phyloP scores from a whole-genome alignment of 1,284 basidiomycete genomes.

The Fomitopsis pinicola region DNA sequence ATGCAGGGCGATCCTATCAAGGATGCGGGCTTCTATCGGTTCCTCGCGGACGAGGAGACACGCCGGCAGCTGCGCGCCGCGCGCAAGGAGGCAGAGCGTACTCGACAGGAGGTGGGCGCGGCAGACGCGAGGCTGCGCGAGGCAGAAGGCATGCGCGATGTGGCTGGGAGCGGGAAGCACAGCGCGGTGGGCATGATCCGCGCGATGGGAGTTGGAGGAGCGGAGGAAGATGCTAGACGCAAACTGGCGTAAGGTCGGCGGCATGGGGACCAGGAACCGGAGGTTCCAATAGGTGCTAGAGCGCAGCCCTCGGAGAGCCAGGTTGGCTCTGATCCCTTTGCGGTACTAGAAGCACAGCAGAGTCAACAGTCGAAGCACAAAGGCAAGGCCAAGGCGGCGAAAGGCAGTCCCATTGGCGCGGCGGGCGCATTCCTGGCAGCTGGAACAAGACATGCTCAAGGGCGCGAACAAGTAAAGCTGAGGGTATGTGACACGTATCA shows the following conservation, averaged over 20 bases:
- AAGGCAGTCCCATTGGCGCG: slow-evolving; percentile 24
- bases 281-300: neutral
- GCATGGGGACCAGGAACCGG: neutral
- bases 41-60: slow-evolving; percentile 77
- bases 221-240: slow-evolving; percentile 71
- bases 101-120: slow-evolving; percentile 56
- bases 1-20: slow-evolving; percentile 68
- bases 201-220: slow-evolving; percentile 74
- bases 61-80: slow-evolving; percentile 58
- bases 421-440: slow-evolving; percentile 62
- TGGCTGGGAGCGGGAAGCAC: slow-evolving; percentile 16
- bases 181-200: slow-evolving; percentile 39
- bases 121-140: slow-evolving; percentile 58
- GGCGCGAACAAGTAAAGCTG: neutral
- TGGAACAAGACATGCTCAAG: slow-evolving; percentile 42
- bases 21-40: slow-evolving; percentile 88
- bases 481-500: neutral
- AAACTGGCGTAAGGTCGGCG: slow-evolving; percentile 65
- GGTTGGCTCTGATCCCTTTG: slow-evolving; percentile 40
- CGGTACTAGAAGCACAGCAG: slow-evolving; percentile 37
- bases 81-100: slow-evolving; percentile 69
- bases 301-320: neutral
- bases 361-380: slow-evolving; percentile 21
- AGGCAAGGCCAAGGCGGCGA: slow-evolving; percentile 20
- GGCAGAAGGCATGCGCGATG: slow-evolving; percentile 58